phyloP scores from a whole-genome alignment of 495 filamentous ascomycete species.

The Apiosordaria backusii region DNA sequence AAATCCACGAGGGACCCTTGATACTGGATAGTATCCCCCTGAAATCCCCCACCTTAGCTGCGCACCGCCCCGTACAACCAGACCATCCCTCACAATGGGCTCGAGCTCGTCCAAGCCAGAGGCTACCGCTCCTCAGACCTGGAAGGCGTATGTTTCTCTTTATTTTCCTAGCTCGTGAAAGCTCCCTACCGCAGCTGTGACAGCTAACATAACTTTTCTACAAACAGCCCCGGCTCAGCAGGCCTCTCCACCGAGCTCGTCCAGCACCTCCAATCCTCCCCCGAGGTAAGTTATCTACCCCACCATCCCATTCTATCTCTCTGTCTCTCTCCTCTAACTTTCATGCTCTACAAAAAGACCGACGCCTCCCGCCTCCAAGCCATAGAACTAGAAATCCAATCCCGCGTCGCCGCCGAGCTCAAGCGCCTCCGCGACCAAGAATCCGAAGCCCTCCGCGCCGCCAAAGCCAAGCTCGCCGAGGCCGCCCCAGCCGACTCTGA shows the following conservation, averaged over 20 bases:
- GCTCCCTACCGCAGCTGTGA: slow-evolving; percentile 2
- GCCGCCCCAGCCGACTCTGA: slow-evolving; percentile 9
- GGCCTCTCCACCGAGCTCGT: slow-evolving; percentile 83
- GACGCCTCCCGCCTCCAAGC: slow-evolving; percentile 79
- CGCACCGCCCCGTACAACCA: not conserved
- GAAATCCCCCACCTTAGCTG: slow-evolving; percentile 3
- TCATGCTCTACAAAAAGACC: slow-evolving; percentile 53
- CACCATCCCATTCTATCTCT: not conserved
- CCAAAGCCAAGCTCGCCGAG: slow-evolving; percentile 57
- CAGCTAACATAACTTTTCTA: slow-evolving; percentile 5
- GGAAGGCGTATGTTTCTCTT: slow-evolving; percentile 43
- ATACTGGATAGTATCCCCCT: slow-evolving; percentile 3
- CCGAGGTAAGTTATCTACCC: slow-evolving; percentile 62
- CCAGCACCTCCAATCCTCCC: slow-evolving; percentile 73
- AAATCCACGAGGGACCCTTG: slow-evolving; percentile 5
- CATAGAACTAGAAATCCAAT: slow-evolving; percentile 83
- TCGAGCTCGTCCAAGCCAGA: slow-evolving; percentile 49
- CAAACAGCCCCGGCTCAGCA: slow-evolving; percentile 69
- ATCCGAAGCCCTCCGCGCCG: slow-evolving; percentile 54
- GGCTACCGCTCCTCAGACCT: slow-evolving; percentile 41
- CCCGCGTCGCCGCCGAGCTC: slow-evolving; percentile 82
- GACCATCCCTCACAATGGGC: slow-evolving; percentile 38
- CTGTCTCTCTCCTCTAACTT: slow-evolving; percentile 3
- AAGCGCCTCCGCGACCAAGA: slow-evolving; percentile 62
- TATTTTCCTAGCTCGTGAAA: slow-evolving; percentile 3